A percentile compares a stretch with the other conserved stretches of the same genome.
Conservation (phyloP, 495 filamentous ascomycete species). For the Aspergillus steynii region DNA sequence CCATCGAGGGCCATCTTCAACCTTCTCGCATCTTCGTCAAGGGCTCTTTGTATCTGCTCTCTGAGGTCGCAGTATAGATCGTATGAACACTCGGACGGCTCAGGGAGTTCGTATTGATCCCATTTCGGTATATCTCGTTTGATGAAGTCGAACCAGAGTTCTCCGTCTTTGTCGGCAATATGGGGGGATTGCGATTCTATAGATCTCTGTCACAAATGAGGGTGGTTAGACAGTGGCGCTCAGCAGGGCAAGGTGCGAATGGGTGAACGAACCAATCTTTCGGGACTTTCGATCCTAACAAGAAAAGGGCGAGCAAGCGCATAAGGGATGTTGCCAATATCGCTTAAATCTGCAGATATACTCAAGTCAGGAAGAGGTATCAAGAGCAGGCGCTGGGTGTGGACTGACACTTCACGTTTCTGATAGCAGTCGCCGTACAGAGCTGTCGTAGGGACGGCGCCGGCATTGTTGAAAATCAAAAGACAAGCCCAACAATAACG, state of each 20-base stretch:
- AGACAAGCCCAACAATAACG: slow-evolving; percentile 15
- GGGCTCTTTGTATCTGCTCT: slow-evolving; percentile 43
- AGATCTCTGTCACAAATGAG: slow-evolving; percentile 36
- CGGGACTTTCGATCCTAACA: slow-evolving; percentile 61
- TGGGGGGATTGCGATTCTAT: slow-evolving; percentile 70
- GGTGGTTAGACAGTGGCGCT: slow-evolving; percentile 5
- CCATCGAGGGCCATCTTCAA: slow-evolving; percentile 51
- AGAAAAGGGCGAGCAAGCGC: slow-evolving; percentile 59
- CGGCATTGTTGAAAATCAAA: slow-evolving; percentile 36
- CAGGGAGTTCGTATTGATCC: slow-evolving; percentile 56
- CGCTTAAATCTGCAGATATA: slow-evolving; percentile 46
- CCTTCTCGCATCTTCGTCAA: slow-evolving; percentile 48
- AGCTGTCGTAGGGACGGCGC: slow-evolving; percentile 42
- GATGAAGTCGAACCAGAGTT: slow-evolving; percentile 70
- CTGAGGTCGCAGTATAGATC: slow-evolving; percentile 59
- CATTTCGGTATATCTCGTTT: slow-evolving; percentile 65
- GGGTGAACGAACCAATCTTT: slow-evolving; percentile 56
- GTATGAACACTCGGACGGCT: slow-evolving; percentile 60
- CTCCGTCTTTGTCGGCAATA: slow-evolving; percentile 55
- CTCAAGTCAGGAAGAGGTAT: background rate
- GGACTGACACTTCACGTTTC: slow-evolving; percentile 45
- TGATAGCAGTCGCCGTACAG: slow-evolving; percentile 45
- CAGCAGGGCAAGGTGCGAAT: background rate
- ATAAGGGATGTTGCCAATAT: slow-evolving; percentile 68
- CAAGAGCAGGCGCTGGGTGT: background rate